Conservation (phyloP, 2,329 filamentous ascomycete species). For the Penicillium sp. region DNA sequence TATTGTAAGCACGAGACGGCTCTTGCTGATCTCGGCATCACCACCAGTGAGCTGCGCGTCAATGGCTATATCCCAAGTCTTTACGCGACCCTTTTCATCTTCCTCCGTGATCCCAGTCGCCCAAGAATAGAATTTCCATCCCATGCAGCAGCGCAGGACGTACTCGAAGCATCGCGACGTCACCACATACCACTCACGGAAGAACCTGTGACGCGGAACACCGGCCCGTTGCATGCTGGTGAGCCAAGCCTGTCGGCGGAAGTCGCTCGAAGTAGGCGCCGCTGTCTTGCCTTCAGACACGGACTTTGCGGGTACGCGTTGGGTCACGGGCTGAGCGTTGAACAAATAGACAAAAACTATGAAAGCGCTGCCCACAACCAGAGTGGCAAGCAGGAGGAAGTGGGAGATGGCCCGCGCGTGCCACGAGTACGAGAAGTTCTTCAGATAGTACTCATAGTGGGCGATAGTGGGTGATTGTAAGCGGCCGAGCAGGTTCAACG, state of each 20-base stretch:
- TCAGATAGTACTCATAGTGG: constrained; percentile 25
- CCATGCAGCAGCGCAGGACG: constrained; percentile 70
- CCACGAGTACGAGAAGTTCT: constrained; percentile 33
- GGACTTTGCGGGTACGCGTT: constrained; percentile 40
- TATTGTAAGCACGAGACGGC: constrained; percentile 75
- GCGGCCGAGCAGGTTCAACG: constrained; percentile 53
- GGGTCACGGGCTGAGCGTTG: constrained; percentile 53
- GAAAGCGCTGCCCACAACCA: constrained; percentile 53
- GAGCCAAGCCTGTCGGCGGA: constrained; percentile 83
- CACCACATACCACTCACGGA: constrained; percentile 77
- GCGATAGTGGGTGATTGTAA: constrained; percentile 22
- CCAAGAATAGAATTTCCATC: constrained; percentile 68
- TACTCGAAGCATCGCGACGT: constrained; percentile 76
- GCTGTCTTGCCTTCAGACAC: constrained; percentile 23
- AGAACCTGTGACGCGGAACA: constrained; percentile 80
- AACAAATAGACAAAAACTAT: constrained; percentile 54
- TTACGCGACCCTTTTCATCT: constrained; percentile 77
- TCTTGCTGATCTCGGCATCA: constrained; percentile 82
- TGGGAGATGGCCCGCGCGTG: constrained; percentile 37
- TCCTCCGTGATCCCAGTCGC: constrained; percentile 77
- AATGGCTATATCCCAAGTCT: constrained; percentile 88
- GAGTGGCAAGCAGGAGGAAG: constrained; percentile 48
- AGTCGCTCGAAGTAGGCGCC: constrained; percentile 72
- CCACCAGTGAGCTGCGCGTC: constrained; percentile 90
- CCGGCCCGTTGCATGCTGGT: constrained; percentile 89